Evolutionary conservation across 208 protist genomes (phyloP).

Genomic region (Acanthamoeba divionensis): DNA sequence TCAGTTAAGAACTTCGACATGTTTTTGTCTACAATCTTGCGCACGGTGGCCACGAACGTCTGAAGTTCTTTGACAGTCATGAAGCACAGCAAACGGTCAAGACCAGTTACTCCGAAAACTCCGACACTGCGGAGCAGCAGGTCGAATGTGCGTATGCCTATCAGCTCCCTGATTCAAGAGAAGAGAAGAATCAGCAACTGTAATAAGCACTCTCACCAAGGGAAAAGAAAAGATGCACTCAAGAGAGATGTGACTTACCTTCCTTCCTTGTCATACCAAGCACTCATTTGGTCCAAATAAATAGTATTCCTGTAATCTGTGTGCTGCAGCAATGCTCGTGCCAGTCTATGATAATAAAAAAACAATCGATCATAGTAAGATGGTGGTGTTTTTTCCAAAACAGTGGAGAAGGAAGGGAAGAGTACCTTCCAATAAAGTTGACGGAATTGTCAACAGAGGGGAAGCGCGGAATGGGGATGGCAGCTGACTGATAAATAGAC

Average conservation of each 20-base stretch:
- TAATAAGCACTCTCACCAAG: neutral
- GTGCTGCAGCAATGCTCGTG: constrained; percentile 87
- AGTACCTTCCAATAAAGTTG: constrained; percentile 86
- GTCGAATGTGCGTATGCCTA: constrained; percentile 87
- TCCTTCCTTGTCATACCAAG: constrained; percentile 84
- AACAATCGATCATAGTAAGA: no score
- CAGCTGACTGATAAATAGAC: constrained; percentile 86
- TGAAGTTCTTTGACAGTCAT: constrained; percentile 89
- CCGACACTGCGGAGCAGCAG: constrained; percentile 85
- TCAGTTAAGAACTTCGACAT: constrained; percentile 32
- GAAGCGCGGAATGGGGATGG: constrained; percentile 92
- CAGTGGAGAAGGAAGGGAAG: neutral
- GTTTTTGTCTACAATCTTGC: constrained; percentile 32
- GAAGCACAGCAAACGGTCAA: constrained; percentile 88
- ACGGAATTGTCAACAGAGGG: constrained; percentile 68
- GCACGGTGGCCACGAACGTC: neutral
- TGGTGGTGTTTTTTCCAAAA: no score
- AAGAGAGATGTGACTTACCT: neutral
- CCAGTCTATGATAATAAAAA: constrained; percentile 63
- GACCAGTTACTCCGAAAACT: constrained; percentile 71
- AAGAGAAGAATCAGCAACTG: no score
- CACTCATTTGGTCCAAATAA: constrained; percentile 83
- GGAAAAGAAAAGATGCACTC: neutral
- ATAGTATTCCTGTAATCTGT: constrained; percentile 83
- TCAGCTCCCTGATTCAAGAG: constrained; percentile 69